Conservation (phyloP, 176 grass and related monocot genomes). For the Cenchrus fungigraminus region DNA sequence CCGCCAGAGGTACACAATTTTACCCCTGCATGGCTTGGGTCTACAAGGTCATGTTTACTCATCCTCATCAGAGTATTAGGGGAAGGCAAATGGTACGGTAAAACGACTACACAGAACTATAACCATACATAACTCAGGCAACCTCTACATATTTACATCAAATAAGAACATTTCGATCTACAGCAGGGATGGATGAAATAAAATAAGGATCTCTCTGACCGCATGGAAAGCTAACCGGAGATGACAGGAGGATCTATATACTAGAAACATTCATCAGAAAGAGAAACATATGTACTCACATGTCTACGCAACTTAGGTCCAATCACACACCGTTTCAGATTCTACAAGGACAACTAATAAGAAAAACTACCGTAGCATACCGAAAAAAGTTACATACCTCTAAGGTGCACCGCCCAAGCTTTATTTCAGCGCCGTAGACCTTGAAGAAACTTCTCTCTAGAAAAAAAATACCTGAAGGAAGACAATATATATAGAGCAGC, state of each 20-base stretch:
- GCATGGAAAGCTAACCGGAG: not conserved
- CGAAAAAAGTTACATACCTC: not conserved
- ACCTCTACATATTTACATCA: not conserved
- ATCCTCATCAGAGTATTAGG: not conserved
- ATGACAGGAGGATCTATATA: not conserved
- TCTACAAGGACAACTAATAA: not conserved
- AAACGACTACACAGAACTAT: not conserved
- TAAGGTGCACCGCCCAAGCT: not conserved
- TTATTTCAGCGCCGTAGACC: not conserved
- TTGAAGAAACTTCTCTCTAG: not conserved
- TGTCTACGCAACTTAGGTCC: not conserved
- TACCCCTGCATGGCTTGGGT: not conserved
- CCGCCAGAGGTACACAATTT: not conserved
- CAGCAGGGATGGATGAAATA: not conserved
- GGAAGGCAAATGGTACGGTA: not conserved
- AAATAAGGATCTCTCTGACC: not conserved
- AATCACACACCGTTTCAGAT: not conserved
- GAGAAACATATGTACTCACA: not conserved
- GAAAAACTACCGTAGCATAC: not conserved
- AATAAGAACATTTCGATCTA: not conserved
- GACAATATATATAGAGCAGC: not conserved
- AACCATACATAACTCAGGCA: not conserved
- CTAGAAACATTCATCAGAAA: not conserved
- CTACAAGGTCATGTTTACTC: not conserved
- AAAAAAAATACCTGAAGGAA: not conserved